Conservation (phyloP, 176 grass and related monocot genomes). For the Oryza australiensis region DNA sequence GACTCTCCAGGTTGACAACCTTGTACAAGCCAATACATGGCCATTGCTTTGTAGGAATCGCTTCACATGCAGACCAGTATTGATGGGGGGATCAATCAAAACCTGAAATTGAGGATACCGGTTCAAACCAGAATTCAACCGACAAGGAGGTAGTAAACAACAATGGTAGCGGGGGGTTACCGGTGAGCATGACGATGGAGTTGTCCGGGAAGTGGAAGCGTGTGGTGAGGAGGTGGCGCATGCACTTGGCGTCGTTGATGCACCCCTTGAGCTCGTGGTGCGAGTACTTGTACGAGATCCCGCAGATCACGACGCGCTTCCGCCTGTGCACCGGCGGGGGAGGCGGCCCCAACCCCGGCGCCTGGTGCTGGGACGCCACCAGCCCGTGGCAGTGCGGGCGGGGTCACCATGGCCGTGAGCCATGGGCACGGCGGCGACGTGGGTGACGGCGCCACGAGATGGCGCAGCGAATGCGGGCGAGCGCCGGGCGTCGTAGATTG, state of each 20-base stretch:
- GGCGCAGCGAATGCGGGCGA: conserved; percentile 75
- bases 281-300: conserved; percentile 88
- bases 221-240: conserved; percentile 82
- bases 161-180: conserved; percentile 24
- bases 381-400: background rate
- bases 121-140: conserved; percentile 13
- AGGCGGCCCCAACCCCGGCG: conserved; percentile 44
- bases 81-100: conserved; percentile 7
- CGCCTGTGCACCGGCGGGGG: conserved; percentile 75
- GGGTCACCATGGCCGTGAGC: background rate
- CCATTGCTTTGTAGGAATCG: conserved; percentile 85
- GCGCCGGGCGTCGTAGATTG: too few relatives aligned
- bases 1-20: conserved; percentile 94
- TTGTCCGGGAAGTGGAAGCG: conserved; percentile 89
- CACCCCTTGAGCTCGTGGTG: conserved; percentile 97
- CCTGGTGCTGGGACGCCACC: background rate
- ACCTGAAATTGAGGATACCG: conserved; percentile 17
- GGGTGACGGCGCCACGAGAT: conserved; percentile 78
- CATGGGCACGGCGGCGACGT: conserved; percentile 49
- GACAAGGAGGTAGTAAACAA: background rate
- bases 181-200: conserved; percentile 94
- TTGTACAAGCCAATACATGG: conserved; percentile 95
- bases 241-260: conserved; percentile 99
- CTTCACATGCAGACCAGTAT: background rate
- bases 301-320: conserved; percentile 89